A percentile compares a stretch with the other conserved stretches of the same genome.
Conservation (phyloP, 2,329 filamentous ascomycete genomes). For the Colletotrichum nymphaeae region DNA sequence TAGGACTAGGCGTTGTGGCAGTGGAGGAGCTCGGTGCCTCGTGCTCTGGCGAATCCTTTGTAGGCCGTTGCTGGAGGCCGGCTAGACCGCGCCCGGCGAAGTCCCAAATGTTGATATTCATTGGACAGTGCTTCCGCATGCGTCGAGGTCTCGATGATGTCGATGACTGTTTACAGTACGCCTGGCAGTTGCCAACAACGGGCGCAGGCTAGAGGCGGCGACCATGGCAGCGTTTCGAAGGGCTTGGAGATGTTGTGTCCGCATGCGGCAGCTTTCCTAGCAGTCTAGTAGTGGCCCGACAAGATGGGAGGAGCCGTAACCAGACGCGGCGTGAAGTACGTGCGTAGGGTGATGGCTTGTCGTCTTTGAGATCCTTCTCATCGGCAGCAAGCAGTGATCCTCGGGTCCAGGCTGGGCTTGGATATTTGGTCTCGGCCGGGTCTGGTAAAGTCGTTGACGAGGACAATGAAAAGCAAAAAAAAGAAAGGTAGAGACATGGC, state of each 20-base stretch:
- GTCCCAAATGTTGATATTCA: background rate
- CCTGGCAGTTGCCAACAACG: background rate
- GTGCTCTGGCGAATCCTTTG: constrained; percentile 5
- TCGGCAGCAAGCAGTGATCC: background rate
- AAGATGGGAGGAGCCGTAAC: background rate
- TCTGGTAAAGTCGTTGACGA: background rate
- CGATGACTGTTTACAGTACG: background rate
- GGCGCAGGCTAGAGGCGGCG: background rate
- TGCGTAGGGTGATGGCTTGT: background rate
- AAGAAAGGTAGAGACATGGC: background rate
- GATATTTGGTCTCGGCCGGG: background rate
- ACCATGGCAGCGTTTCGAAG: background rate
- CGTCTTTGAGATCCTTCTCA: background rate
- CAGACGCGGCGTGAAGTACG: background rate
- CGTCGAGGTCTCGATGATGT: background rate
- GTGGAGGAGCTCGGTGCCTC: background rate
- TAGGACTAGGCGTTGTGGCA: background rate
- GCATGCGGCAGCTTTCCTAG: background rate
- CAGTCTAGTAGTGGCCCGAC: background rate
- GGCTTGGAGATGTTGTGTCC: background rate
- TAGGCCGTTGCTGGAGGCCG: background rate
- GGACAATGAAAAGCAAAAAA: background rate
- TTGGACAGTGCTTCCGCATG: background rate
- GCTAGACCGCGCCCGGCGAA: background rate
- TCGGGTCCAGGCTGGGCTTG: background rate